Base-by-base conservation (phyloP, 495 filamentous ascomycete species). In the Apodospora peruviana region DNA sequence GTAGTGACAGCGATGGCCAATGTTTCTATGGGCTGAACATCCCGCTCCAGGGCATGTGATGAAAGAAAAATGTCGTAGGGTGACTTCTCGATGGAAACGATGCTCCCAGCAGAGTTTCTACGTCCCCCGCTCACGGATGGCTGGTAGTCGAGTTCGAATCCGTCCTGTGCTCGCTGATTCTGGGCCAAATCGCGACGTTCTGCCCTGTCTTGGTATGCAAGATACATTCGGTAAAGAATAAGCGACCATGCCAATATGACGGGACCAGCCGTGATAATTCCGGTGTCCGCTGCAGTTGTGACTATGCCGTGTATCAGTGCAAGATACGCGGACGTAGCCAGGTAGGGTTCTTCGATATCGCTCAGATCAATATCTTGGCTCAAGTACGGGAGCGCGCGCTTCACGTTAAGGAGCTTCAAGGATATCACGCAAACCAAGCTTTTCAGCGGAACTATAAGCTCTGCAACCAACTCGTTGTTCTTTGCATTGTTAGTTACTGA, bases 171-270 rank as follows among this genome's bases (percentile, higher is more conserved):
- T 44, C 70, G 78, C 49, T 82, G 72, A 24, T 81, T 81, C 52
- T 84, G 81, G 36, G 80, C 69, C n/a, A 78, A 44, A 52, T 86
- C 85, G 45, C 78, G 71, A 24, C 66, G 71, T 40, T 86, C 79
- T 39, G 74, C 78, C 32, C 81, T 71, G 38, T 69, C 68, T 24
- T 78, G 67, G 40, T 81, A 84, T 2, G 75, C 69, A 25, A 83
- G 68, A 57, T 76, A 74, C 71, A 90, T 79, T 5, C 75, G 75
- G 52, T 88, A 74, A n/a, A 88, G 65, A 17, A 95, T 76, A 41
- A 90, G 64, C 9, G 82, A 78, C 90, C 89, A 96, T 8, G 86
- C 79, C 45, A 90, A 85, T 20, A 84, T 72, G 20, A 84, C 79
- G 10, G 86, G 86, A 43, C 76, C 82, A 2, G 83, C 83, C 17